Percentiles rank a stretch among this genome's conserved stretches.
Conservation (phyloP, 495 filamentous ascomycete genomes). For the Xylaria longipes region DNA sequence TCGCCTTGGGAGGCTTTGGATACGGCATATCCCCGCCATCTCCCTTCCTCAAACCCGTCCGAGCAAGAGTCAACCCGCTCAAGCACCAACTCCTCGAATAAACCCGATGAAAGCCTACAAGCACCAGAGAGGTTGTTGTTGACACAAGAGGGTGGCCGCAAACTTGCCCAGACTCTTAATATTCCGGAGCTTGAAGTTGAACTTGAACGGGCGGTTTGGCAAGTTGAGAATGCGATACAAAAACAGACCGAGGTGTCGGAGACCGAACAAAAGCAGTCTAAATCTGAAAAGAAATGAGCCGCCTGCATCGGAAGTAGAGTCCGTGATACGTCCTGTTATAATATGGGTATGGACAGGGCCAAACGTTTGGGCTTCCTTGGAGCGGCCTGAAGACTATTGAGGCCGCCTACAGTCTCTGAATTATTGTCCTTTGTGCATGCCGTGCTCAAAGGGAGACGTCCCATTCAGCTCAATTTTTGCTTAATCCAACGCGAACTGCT, state of each 20-base stretch:
- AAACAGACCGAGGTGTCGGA: constrained; percentile 49
- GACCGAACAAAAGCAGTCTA: constrained; percentile 17
- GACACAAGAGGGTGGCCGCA: constrained; percentile 63
- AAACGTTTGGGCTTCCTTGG: neutral
- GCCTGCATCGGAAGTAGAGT: neutral
- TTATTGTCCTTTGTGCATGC: neutral
- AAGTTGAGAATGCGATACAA: constrained; percentile 74
- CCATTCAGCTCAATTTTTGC: neutral
- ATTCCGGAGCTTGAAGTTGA: constrained; percentile 86
- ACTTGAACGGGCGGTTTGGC: constrained; percentile 85
- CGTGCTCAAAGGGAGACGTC: neutral
- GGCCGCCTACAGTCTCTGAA: neutral
- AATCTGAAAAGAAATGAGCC: constrained; percentile 30
- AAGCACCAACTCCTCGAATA: constrained; percentile 43
- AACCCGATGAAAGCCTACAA: constrained; percentile 36
- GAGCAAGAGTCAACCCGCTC: constrained; percentile 35
- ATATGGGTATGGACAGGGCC: neutral
- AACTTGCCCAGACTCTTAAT: constrained; percentile 72
- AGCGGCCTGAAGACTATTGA: neutral
- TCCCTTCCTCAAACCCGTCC: constrained; percentile 19
- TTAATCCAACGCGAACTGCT: neutral
- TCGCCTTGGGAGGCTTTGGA: constrained; percentile 71
- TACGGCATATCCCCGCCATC: constrained; percentile 65
- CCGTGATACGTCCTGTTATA: neutral
- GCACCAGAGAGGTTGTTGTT: constrained; percentile 63